Conservation (phyloP, 2,329 filamentous ascomycete species). For the Corniculantispora saksenae region DNA sequence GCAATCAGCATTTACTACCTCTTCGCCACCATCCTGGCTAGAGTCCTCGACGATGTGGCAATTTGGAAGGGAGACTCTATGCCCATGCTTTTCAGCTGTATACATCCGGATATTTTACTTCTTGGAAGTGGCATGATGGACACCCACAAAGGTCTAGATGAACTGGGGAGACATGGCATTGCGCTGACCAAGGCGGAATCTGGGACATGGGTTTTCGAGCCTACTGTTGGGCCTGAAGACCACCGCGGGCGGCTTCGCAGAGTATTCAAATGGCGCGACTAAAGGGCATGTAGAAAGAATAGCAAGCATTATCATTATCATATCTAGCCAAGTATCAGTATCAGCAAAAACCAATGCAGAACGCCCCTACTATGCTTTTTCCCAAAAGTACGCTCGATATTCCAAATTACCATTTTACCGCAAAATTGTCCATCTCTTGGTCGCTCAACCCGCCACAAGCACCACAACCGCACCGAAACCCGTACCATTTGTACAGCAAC, state of each 20-base stretch:
- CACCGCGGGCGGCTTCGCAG: not conserved
- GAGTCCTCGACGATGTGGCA: constrained; percentile 36
- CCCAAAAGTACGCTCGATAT: no score
- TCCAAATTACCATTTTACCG: constrained; percentile 5
- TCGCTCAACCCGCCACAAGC: constrained; percentile 36
- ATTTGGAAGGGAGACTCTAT: constrained; percentile 41
- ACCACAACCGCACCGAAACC: constrained; percentile 55
- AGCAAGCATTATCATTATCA: constrained; percentile 6
- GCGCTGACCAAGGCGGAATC: constrained; percentile 35
- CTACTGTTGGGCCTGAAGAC: constrained; percentile 13
- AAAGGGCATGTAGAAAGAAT: not conserved
- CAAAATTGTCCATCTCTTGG: constrained; percentile 3
- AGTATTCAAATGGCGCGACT: constrained; percentile 7
- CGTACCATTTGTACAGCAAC: constrained; percentile 46
- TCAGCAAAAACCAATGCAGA: constrained; percentile 1
- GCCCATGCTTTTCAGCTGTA: constrained; percentile 41
- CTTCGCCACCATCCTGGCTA: constrained; percentile 36
- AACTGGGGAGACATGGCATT: constrained; percentile 36
- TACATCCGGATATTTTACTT: constrained; percentile 35
- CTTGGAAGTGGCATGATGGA: constrained; percentile 37
- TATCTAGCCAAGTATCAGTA: constrained; percentile 10
- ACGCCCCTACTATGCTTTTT: not conserved
- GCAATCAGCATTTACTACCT: constrained; percentile 37
- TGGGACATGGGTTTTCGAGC: constrained; percentile 40
- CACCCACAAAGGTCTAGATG: constrained; percentile 35